These are phyloP conservation scores for Vitis amurensis DNA, from an alignment of 164 flowering plant genomes.

Conservation along the genomic window DNA sequence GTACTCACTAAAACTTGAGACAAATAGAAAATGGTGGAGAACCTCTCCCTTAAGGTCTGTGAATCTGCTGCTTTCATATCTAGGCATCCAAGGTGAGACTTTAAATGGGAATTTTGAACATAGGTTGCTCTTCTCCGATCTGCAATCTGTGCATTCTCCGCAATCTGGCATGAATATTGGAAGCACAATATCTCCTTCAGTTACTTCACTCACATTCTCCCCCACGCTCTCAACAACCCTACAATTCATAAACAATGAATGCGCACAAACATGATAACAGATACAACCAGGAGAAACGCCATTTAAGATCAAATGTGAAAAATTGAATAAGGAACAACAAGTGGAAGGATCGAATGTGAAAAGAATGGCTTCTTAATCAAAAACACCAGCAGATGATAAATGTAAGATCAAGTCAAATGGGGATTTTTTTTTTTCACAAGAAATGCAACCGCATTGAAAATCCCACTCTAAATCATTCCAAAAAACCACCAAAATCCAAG, in stretches of 20 bases:
- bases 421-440: too few species aligned
- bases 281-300: too few species aligned
- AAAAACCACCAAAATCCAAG: too few species aligned
- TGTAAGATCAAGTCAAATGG: too few species aligned
- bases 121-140: constrained; percentile 53
- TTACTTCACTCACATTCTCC: constrained; percentile 42
- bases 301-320: too few species aligned
- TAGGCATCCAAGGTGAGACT: constrained; percentile 56
- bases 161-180: constrained; percentile 62
- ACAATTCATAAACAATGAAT: background rate
- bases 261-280: too few species aligned
- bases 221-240: constrained; percentile 74
- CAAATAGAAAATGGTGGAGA: constrained; percentile 46
- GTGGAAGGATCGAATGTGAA: too few species aligned
- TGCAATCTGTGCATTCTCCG: constrained; percentile 56
- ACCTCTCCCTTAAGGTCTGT: constrained; percentile 54
- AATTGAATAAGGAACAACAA: too few species aligned
- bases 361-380: too few species aligned
- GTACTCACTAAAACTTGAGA: constrained; percentile 65
- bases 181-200: constrained; percentile 54
- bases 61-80: constrained; percentile 58
- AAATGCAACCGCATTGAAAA: background rate
- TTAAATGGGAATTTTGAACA: constrained; percentile 56
- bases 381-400: too few species aligned
- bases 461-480: too few species aligned